Conservation (phyloP, 495 filamentous ascomycete genomes). For the Daldinia loculata region DNA sequence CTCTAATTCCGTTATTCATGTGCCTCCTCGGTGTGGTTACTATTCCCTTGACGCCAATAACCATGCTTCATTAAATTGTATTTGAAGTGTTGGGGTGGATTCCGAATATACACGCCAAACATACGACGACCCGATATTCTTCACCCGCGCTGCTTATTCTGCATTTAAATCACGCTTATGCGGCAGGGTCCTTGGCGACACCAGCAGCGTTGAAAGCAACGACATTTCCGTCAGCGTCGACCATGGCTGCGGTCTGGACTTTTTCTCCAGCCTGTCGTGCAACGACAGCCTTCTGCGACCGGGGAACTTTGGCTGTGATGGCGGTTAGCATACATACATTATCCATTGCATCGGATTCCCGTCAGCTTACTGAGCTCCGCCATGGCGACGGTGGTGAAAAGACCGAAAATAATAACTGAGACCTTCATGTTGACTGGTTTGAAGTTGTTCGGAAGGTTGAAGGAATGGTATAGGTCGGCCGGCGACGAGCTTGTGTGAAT, state of each 20-base stretch:
- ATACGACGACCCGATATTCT: neutral
- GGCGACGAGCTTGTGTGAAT: constrained; percentile 54
- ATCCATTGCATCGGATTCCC: neutral
- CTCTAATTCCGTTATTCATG: constrained; percentile 18
- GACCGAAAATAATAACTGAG: constrained; percentile 55
- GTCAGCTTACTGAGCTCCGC: constrained; percentile 48
- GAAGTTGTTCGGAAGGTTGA: constrained; percentile 22
- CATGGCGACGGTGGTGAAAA: constrained; percentile 56
- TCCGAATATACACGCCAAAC: neutral
- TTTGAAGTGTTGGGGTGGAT: neutral
- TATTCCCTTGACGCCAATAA: constrained; percentile 29
- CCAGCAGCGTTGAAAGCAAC: constrained; percentile 51
- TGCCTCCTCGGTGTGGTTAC: constrained; percentile 14
- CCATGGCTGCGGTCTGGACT: constrained; percentile 52
- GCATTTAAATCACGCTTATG: neutral
- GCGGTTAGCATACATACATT: constrained; percentile 2
- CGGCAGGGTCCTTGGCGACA: constrained; percentile 43
- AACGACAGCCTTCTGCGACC: constrained; percentile 29
- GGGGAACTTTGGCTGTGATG: constrained; percentile 36
- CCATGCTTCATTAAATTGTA: constrained; percentile 13
- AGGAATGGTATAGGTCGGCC: constrained; percentile 54
- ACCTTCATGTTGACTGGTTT: constrained; percentile 62
- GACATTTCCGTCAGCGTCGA: constrained; percentile 49
- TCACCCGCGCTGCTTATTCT: neutral
- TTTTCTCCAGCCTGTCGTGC: constrained; percentile 44